Conservation (phyloP, 2,329 filamentous ascomycete species). For the Hypoxylon rubiginosum region DNA sequence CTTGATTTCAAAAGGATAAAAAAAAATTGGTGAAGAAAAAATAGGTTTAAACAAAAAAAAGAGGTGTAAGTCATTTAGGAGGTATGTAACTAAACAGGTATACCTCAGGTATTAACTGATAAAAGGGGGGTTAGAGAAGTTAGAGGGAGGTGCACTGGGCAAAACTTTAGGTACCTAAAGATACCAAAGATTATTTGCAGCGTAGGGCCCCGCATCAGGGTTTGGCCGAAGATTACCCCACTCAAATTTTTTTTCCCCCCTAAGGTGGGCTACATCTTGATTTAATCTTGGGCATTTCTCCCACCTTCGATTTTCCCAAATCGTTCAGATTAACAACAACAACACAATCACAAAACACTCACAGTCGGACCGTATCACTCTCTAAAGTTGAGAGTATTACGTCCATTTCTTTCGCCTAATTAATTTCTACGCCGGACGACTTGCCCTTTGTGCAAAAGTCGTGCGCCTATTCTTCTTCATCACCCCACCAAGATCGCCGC, state of each 20-base stretch:
- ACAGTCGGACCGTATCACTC: constrained; percentile 44
- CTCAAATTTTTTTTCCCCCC: constrained; percentile 52
- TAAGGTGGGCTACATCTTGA: constrained; percentile 31
- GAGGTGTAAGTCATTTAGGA: background rate
- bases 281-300: constrained; percentile 44
- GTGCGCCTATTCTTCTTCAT: constrained; percentile 42
- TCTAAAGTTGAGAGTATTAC: constrained; percentile 47
- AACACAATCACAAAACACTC: constrained; percentile 37
- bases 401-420: constrained; percentile 46
- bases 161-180: background rate
- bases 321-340: constrained; percentile 38
- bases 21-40: constrained; percentile 10
- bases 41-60: constrained; percentile 1
- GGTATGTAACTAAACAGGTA: too few relatives aligned
- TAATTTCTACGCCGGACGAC: constrained; percentile 45
- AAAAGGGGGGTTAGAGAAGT: background rate
- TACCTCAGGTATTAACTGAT: background rate
- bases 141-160: background rate
- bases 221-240: constrained; percentile 51
- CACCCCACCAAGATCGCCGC: constrained; percentile 57
- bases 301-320: constrained; percentile 45
- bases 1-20: constrained; percentile 5
- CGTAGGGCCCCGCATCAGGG: constrained; percentile 40
- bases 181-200: background rate
- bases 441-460: constrained; percentile 47